These are phyloP conservation scores for Chlorella sp. DNA, from an alignment of 139 green algal species.

Conservation along the genomic window DNA sequence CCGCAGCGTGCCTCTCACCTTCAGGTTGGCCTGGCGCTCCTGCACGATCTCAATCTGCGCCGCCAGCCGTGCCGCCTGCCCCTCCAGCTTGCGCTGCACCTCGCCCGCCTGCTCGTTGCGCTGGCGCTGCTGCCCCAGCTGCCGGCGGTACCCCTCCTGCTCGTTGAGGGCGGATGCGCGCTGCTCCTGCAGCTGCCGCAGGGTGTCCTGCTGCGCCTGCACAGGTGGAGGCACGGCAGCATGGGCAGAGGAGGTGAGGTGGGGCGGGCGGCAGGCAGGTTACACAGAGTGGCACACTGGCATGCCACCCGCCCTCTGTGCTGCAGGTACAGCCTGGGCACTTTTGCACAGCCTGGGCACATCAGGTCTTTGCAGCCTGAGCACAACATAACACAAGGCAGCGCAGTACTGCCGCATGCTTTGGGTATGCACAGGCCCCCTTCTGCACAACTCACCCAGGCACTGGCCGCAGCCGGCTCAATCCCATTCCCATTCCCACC, in stretches of 20 bases:
- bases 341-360: too few relatives aligned
- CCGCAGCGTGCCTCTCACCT: neutral
- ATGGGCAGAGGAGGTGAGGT: neutral
- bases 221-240: neutral
- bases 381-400: too few relatives aligned
- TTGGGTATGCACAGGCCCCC: too few relatives aligned
- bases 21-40: slow-evolving; percentile 1
- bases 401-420: too few relatives aligned
- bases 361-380: too few relatives aligned
- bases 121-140: slow-evolving; percentile 75
- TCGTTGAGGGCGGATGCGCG: slow-evolving; percentile 71
- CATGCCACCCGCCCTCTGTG: neutral
- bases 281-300: neutral
- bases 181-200: slow-evolving; percentile 82
- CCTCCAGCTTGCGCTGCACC: slow-evolving; percentile 77
- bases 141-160: slow-evolving; percentile 73
- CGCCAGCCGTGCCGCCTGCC: slow-evolving; percentile 67
- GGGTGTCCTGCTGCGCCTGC: slow-evolving; percentile 75
- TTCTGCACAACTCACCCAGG: neutral
- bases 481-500: neutral
- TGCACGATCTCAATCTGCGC: slow-evolving; percentile 63
- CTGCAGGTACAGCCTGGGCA: too few relatives aligned
- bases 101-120: slow-evolving; percentile 76
- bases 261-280: neutral
- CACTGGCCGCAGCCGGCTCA: neutral